Base-by-base conservation (phyloP, 331 rosid species). In the Pyracantha coccinea region DNA sequence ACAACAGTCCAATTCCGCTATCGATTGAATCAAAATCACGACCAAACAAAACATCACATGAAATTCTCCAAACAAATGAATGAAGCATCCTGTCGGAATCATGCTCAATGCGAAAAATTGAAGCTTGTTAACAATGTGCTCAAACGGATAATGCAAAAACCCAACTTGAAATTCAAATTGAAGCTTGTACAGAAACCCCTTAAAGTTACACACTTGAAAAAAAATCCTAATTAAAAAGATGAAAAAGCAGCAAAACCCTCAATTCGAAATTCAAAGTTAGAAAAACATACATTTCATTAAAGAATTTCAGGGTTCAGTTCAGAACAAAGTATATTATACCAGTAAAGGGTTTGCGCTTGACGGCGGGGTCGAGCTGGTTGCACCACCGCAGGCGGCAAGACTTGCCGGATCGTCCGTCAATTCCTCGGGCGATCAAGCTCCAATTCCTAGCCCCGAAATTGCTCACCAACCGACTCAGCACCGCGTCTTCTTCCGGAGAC, bases 381-480 rank as follows among this genome's bases (percentile, higher is more conserved):
- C 97, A 92, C 99, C 97, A 95, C 29, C 99, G 85, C 9, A 95
- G 93, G 0, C 97, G 97, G 76, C 97, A 95, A 33, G 99, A 95
- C 80, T 95, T 95, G 21, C 91, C 89, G 31, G 92, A 89, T 45
- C 92, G 75, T 1, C 97, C 94, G 0, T 90, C 87, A 9, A 91
- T 83, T 54, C 92, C 94, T 21, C 93, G 84, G 15, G 97, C 87
- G 70, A 89, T 91, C 84, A 89, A 76, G 74, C 87, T 86, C 94
- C 97, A 91, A 61, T 91, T 91, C 78, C 88, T 83, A 4, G 97
- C 81, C 44, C 97, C 94, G 70, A 91, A 87, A 85, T 91, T 82
- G 19, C 79, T 70, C 68, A 89, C 97, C 72, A 91, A 74, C 74
- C 82, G 76, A 62, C 88, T 78, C 60, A 91, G 81, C 55, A 84